Conservation (phyloP, 768 basidiomycete genomes). For the Russula earlei region DNA sequence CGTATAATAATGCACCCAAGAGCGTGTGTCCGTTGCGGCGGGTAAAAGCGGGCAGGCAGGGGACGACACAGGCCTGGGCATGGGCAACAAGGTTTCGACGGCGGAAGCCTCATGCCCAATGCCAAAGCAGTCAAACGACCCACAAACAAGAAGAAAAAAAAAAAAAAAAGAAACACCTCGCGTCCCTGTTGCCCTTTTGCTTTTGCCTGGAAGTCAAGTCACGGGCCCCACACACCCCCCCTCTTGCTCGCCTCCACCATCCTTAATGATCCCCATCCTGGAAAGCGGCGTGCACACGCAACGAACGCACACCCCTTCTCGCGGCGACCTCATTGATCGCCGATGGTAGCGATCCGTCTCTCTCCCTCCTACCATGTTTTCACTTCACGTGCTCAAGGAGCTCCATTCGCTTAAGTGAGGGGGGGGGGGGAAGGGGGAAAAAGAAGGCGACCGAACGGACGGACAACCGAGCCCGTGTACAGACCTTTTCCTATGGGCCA, state of each 20-base stretch:
- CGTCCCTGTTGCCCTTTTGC: not conserved
- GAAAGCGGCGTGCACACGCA: no score
- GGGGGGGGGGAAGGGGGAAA: not conserved
- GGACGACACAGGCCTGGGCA: not conserved
- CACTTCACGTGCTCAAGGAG: not conserved
- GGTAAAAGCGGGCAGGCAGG: not conserved
- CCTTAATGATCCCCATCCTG: not conserved
- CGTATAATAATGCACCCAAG: not conserved
- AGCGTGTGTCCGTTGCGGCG: no score
- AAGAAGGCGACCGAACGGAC: not conserved
- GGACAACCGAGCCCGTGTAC: no score
- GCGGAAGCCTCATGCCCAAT: slow-evolving; percentile 11
- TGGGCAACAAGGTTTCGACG: slow-evolving; percentile 4
- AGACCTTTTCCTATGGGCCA: no score
- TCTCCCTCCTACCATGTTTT: no score
- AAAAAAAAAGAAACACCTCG: no score
- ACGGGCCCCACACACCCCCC: not conserved
- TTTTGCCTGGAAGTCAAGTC: slow-evolving; percentile 10
- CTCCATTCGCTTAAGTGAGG: not conserved
- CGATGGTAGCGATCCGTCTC: no score
- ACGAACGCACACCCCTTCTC: not conserved
- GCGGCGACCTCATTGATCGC: not conserved
- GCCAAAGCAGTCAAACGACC: slow-evolving; percentile 2
- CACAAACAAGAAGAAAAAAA: no score
- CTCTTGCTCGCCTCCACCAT: not conserved